Evolutionary conservation across 129 eudicot species (phyloP).

Genomic region (Helianthus annuus): DNA sequence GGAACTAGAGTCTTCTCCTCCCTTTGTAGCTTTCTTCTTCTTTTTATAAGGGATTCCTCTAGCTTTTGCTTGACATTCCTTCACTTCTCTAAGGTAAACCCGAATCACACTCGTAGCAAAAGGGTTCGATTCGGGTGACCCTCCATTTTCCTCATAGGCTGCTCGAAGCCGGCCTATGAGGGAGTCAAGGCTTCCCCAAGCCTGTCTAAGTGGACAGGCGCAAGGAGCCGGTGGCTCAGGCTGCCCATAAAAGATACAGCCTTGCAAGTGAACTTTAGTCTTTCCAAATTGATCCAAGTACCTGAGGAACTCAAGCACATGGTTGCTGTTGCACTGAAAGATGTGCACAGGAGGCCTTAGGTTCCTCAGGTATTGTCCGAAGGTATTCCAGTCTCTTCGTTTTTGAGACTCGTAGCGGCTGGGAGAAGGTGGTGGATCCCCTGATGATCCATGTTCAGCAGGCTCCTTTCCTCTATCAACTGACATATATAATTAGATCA

Average conservation of each 20-base stretch:
- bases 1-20: conserved; percentile 33
- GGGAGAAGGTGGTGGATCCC: conserved; percentile 37
- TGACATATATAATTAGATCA: conserved; percentile 16
- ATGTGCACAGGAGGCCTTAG: conserved; percentile 53
- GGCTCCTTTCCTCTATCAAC: conserved; percentile 43
- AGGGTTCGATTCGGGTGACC: conserved; percentile 61
- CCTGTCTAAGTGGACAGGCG: conserved; percentile 61
- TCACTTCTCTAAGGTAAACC: conserved; percentile 57
- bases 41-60: conserved; percentile 74
- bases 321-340: conserved; percentile 58
- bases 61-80: conserved; percentile 68
- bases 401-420: conserved; percentile 77
- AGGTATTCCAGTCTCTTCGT: conserved; percentile 73
- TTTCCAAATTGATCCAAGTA: conserved; percentile 72
- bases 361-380: conserved; percentile 60
- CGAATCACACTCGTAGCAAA: conserved; percentile 58
- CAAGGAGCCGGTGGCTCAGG: conserved; percentile 80
- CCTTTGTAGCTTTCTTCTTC: conserved; percentile 42
- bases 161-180: conserved; percentile 72
- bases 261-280: conserved; percentile 65
- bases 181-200: conserved; percentile 80
- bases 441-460: conserved; percentile 37
- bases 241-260: conserved; percentile 64
- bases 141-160: conserved; percentile 77
- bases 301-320: conserved; percentile 58